Evolutionary conservation across 1,284 basidiomycete species (phyloP).

Genomic region (Fomitopsis pinicola): DNA sequence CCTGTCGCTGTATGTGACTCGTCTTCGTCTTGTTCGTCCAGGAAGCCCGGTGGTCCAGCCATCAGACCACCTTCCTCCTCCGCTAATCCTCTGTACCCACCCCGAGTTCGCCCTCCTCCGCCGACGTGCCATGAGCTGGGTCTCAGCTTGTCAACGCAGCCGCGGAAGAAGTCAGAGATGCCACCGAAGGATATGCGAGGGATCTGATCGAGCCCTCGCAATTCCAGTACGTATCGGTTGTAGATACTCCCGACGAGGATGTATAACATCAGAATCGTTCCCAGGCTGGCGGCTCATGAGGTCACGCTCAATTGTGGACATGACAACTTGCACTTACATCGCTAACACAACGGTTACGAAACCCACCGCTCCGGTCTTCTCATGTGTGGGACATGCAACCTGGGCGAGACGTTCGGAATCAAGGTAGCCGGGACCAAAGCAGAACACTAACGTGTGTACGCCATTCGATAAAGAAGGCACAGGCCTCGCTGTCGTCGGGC

Average conservation of each 20-base stretch:
- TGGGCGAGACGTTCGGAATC: conserved; percentile 21
- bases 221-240: conserved; percentile 62
- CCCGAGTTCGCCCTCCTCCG: conserved; percentile 11
- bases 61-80: conserved; percentile 31
- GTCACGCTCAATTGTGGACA: conserved; percentile 3
- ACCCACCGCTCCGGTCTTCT: conserved; percentile 45
- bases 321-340: conserved; percentile 35
- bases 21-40: conserved; percentile 28
- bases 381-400: conserved; percentile 63
- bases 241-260: conserved; percentile 60
- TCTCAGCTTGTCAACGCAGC: conserved; percentile 22
- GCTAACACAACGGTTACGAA: conserved; percentile 49
- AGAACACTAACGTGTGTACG: conserved; percentile 51
- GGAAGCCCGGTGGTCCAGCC: conserved; percentile 25
- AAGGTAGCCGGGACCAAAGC: conserved; percentile 4
- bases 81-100: conserved; percentile 27
- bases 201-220: conserved; percentile 61
- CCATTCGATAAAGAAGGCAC: conserved; percentile 72
- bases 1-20: conserved; percentile 8
- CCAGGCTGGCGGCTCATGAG: conserved; percentile 33
- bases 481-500: conserved; percentile 55
- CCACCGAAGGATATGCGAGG: conserved; percentile 51
- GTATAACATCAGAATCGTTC: conserved; percentile 52
- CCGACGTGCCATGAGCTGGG: conserved; percentile 16
- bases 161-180: conserved; percentile 22